A percentile compares a stretch with the other conserved stretches of the same genome.
These are phyloP conservation scores for Conidiobolus incongruus DNA, from an alignment of 371 early-diverging fungal genomes.

Conservation along the genomic window DNA sequence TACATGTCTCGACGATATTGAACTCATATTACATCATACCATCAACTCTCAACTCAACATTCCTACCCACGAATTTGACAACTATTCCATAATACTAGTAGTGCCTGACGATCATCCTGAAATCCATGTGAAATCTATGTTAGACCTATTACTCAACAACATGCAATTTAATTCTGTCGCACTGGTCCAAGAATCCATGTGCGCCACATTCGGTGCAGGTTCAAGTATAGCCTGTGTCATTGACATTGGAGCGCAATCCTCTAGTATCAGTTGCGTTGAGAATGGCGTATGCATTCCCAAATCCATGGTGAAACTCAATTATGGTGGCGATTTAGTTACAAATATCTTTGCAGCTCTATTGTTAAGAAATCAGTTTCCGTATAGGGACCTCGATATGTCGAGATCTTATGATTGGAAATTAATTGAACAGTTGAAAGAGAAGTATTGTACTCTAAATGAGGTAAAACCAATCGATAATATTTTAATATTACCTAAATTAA, in stretches of 20 bases:
- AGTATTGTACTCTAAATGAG: conserved; percentile 60
- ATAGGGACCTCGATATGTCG: conserved; percentile 30
- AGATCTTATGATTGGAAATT: conserved; percentile 41
- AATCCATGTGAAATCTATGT: conserved; percentile 29
- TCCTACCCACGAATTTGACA: conserved; percentile 23
- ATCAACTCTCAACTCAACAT: conserved; percentile 52
- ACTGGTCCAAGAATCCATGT: conserved; percentile 31
- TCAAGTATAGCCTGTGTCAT: conserved; percentile 67
- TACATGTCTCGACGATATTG: conserved; percentile 45
- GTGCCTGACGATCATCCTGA: conserved; percentile 54
- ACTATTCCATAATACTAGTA: conserved; percentile 44
- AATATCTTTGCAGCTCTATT: conserved; percentile 40
- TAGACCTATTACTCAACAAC: conserved; percentile 37
- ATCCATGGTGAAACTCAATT: conserved; percentile 25
- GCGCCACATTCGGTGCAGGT: conserved; percentile 76
- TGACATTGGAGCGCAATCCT: conserved; percentile 77
- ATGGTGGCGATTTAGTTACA: conserved; percentile 76
- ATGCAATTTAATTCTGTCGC: conserved; percentile 55
- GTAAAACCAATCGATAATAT: background rate
- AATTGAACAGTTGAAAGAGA: conserved; percentile 48
- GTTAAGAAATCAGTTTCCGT: conserved; percentile 44
- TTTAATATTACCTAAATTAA: background rate
- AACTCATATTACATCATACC: conserved; percentile 48
- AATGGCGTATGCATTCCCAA: conserved; percentile 55
- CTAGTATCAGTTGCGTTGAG: conserved; percentile 62